phyloP scores from a whole-genome alignment of 768 basidiomycete species.

The Amanita inopinata region DNA sequence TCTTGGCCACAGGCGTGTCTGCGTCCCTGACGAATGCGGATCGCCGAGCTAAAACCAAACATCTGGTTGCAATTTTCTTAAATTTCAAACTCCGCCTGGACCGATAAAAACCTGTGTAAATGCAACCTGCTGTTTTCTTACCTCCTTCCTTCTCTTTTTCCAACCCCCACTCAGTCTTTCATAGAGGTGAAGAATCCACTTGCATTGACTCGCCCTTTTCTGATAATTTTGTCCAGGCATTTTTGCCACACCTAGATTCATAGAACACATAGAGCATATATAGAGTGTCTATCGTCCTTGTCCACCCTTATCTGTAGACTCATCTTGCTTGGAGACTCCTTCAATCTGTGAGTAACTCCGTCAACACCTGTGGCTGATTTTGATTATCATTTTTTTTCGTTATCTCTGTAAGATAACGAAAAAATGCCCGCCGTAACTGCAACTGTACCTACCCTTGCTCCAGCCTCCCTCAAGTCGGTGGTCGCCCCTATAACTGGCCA shows the following conservation, averaged over 20 bases:
- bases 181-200: slow-evolving; percentile 1
- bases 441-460: slow-evolving; percentile 45
- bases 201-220: not conserved
- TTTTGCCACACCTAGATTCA: slow-evolving; percentile 7
- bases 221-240: not conserved
- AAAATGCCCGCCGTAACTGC: slow-evolving; percentile 79
- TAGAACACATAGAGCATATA: slow-evolving; percentile 3
- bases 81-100: slow-evolving; percentile 6
- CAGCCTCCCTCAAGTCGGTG: slow-evolving; percentile 64
- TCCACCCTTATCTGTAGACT: not conserved
- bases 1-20: too few relatives aligned
- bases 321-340: not conserved
- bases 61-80: slow-evolving; percentile 1
- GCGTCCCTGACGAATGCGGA: not conserved
- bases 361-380: not conserved
- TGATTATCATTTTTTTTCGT: slow-evolving; percentile 1
- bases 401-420: slow-evolving; percentile 33
- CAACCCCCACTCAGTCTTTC: slow-evolving; percentile 11
- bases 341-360: slow-evolving; percentile 6
- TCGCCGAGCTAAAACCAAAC: slow-evolving; percentile 1
- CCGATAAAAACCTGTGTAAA: not conserved
- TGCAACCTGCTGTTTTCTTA: not conserved
- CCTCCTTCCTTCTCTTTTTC: not conserved
- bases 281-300: not conserved
- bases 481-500: slow-evolving; percentile 44